Conservation (phyloP, 164 flowering plant genomes). For the Umbellularia californica region DNA sequence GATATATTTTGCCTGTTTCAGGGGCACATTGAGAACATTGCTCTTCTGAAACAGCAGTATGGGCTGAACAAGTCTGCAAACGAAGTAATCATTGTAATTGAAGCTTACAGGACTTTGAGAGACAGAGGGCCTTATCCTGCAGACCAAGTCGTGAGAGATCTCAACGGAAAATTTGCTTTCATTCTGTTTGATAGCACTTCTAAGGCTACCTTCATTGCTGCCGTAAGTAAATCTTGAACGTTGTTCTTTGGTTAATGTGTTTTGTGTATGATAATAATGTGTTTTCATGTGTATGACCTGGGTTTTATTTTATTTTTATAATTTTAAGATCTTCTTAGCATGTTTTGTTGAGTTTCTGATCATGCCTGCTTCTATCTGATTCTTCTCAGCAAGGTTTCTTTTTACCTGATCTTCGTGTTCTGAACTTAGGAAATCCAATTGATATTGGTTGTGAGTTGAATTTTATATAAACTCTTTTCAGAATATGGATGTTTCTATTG, state of each 20-base stretch:
- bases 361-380: neutral
- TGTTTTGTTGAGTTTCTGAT: neutral
- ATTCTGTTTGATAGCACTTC: slow-evolving; percentile 66
- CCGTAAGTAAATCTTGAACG: slow-evolving; percentile 40
- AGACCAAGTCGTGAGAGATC: slow-evolving; percentile 83
- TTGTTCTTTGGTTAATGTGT: slow-evolving; percentile 4
- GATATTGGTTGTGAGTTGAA: too few relatives aligned
- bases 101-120: slow-evolving; percentile 89
- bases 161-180: slow-evolving; percentile 78
- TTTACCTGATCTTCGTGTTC: neutral
- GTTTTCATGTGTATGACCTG: too few relatives aligned
- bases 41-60: slow-evolving; percentile 84
- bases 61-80: slow-evolving; percentile 81
- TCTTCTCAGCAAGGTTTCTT: neutral
- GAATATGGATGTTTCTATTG: too few relatives aligned
- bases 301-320: neutral
- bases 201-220: slow-evolving; percentile 54
- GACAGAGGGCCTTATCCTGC: slow-evolving; percentile 98
- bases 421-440: neutral
- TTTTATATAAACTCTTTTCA: too few relatives aligned
- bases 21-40: slow-evolving; percentile 88
- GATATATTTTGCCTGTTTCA: slow-evolving; percentile 91
- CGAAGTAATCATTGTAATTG: slow-evolving; percentile 80
- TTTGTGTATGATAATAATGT: neutral
- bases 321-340: neutral